A percentile compares a stretch with the other conserved stretches of the same genome.
phyloP scores from a whole-genome alignment of 331 rosid genomes.

The Prunus yedoensis region DNA sequence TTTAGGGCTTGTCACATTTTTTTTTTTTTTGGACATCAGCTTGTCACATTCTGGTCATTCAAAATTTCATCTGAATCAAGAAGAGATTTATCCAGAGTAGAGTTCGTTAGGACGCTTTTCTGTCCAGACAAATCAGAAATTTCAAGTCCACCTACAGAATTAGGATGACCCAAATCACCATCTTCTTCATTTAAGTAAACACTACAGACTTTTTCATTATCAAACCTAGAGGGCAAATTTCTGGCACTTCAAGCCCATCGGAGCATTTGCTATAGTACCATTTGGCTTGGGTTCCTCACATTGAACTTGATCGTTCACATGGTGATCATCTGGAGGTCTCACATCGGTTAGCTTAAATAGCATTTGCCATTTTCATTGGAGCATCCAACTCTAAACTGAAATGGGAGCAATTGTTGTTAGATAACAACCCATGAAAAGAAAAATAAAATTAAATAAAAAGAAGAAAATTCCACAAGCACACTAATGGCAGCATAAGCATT shows the following conservation, averaged over 20 bases:
- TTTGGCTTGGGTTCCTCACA: constrained; percentile 36
- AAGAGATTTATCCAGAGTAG: constrained; percentile 29
- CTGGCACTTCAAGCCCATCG: constrained; percentile 37
- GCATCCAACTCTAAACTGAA: constrained; percentile 79
- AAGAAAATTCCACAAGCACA: not conserved
- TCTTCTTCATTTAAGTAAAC: constrained; percentile 40
- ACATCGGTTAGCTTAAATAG: constrained; percentile 14
- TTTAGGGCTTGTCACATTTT: no score
- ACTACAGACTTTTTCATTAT: constrained; percentile 35
- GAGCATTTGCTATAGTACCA: constrained; percentile 32
- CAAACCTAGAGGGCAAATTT: constrained; percentile 38
- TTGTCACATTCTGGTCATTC: no score
- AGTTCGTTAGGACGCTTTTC: constrained; percentile 15
- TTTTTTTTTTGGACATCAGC: no score
- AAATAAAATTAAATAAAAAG: not conserved
- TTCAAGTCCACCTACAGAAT: constrained; percentile 32
- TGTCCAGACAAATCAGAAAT: constrained; percentile 34
- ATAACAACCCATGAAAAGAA: constrained; percentile 8
- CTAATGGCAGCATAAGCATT: constrained; percentile 15
- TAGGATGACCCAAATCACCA: constrained; percentile 35
- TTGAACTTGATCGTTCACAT: constrained; percentile 40
- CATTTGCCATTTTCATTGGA: constrained; percentile 31
- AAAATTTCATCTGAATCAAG: constrained; percentile 27
- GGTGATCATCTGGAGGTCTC: constrained; percentile 24
- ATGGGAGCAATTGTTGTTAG: constrained; percentile 37